Percentiles rank a stretch among this genome's conserved stretches.
Conservation (phyloP, 345 rosid genomes). For the Gossypium turneri region DNA sequence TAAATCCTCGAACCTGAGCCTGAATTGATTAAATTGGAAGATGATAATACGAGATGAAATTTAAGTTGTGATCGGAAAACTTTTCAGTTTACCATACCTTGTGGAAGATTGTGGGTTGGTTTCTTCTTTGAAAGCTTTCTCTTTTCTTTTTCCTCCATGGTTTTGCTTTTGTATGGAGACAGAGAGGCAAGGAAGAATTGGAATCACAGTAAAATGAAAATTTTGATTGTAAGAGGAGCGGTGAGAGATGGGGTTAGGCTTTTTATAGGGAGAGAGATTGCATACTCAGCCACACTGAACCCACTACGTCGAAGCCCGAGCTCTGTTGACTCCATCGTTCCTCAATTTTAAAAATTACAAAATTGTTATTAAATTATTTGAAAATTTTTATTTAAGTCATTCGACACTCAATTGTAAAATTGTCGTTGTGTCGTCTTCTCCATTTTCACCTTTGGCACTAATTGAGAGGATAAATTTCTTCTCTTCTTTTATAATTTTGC, state of each 20-base stretch:
- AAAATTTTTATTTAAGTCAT: too few relatives aligned
- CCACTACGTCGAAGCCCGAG: constrained; percentile 17
- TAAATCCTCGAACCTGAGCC: not conserved
- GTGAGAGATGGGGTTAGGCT: constrained; percentile 13
- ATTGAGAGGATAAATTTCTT: too few relatives aligned
- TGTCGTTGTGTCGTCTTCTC: too few relatives aligned
- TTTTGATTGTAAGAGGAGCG: not conserved
- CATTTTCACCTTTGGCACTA: too few relatives aligned
- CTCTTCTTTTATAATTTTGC: too few relatives aligned
- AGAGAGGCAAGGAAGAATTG: constrained; percentile 12
- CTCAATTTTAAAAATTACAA: too few relatives aligned
- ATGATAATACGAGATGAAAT: too few relatives aligned
- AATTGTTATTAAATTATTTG: too few relatives aligned
- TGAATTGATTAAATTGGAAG: too few relatives aligned
- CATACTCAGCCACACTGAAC: constrained; percentile 19
- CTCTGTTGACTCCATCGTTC: constrained; percentile 32
- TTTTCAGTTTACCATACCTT: constrained; percentile 28
- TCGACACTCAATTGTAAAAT: too few relatives aligned
- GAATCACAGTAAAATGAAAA: not conserved
- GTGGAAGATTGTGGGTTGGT: constrained; percentile 31
- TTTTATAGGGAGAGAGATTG: constrained; percentile 2
- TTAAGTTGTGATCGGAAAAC: not conserved
- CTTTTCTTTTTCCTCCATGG: constrained; percentile 29
- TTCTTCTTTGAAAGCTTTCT: constrained; percentile 36
- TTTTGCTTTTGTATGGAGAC: constrained; percentile 7